These are phyloP conservation scores for Crithidia bombi DNA, from an alignment of 208 protist species.

Conservation along the genomic window DNA sequence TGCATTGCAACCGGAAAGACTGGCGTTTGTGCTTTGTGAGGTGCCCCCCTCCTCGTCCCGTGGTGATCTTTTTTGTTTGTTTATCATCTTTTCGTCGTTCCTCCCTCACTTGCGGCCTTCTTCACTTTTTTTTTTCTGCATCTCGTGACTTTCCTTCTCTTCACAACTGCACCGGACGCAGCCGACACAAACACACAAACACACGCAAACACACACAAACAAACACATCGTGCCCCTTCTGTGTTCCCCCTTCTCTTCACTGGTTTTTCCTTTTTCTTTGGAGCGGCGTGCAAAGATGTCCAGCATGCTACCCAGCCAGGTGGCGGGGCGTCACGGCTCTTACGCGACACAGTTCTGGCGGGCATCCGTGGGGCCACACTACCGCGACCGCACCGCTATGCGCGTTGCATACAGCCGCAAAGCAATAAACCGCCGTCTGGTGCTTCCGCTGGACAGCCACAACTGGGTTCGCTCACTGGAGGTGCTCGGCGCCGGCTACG, in stretches of 20 bases:
- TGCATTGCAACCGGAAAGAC: too few species aligned
- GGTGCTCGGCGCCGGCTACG: conserved; percentile 76
- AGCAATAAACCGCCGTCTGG: conserved; percentile 75
- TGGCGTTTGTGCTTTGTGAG: too few species aligned
- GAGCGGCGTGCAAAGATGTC: conserved; percentile 2
- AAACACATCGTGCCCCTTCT: background rate
- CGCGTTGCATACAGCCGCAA: conserved; percentile 62
- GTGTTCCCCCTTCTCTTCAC: background rate
- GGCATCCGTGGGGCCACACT: conserved; percentile 16
- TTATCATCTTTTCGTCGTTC: background rate
- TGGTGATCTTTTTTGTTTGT: conserved; percentile 5
- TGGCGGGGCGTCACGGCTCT: conserved; percentile 75
- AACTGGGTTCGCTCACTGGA: conserved; percentile 85
- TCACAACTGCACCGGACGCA: background rate
- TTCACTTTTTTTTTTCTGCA: conserved; percentile 24
- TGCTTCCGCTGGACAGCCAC: conserved; percentile 79
- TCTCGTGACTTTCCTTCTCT: background rate
- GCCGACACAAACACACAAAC: background rate
- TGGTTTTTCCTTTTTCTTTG: conserved; percentile 9
- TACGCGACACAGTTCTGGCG: conserved; percentile 86
- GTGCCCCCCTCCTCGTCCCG: too few species aligned
- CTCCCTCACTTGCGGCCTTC: background rate
- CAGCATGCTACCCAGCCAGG: conserved; percentile 24
- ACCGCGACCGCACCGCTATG: conserved; percentile 47
- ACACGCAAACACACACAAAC: background rate